These are phyloP conservation scores for Lichtheimia ramosa DNA, from an alignment of 371 early-diverging fungal species.

Conservation along the genomic window DNA sequence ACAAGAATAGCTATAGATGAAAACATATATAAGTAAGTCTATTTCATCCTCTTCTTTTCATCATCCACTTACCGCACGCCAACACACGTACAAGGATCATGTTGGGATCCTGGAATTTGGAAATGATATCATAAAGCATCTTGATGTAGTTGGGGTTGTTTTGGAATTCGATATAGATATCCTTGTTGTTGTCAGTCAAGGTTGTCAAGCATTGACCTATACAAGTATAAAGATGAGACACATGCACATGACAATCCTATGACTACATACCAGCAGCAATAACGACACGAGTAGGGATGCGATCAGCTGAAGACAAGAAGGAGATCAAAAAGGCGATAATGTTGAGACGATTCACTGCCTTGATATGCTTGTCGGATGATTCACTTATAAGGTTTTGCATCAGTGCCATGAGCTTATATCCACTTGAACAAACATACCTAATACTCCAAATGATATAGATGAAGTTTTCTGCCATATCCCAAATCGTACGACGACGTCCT, in stretches of 20 bases:
- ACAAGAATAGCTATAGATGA: conserved; percentile 34
- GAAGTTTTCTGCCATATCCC: conserved; percentile 74
- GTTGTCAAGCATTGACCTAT: conserved; percentile 82
- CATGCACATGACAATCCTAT: background rate
- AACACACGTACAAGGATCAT: conserved; percentile 54
- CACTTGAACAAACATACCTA: conserved; percentile 20
- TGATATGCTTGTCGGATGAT: conserved; percentile 64
- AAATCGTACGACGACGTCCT: conserved; percentile 60
- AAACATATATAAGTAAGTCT: background rate
- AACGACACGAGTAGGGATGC: conserved; percentile 63
- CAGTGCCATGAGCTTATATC: background rate
- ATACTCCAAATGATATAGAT: conserved; percentile 71
- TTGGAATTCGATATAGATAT: conserved; percentile 59
- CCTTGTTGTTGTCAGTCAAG: conserved; percentile 78
- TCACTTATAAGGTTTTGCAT: conserved; percentile 45
- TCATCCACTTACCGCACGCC: conserved; percentile 46
- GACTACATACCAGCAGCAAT: conserved; percentile 62
- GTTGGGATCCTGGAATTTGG: conserved; percentile 39
- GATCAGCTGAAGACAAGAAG: conserved; percentile 62
- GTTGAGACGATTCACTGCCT: conserved; percentile 64
- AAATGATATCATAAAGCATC: conserved; percentile 48
- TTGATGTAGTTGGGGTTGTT: conserved; percentile 59
- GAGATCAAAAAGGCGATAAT: conserved; percentile 68
- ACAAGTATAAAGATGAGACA: background rate
- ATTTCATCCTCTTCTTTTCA: background rate